Base-by-base conservation (phyloP, 768 basidiomycete genomes). In the Heimioporus sp. region DNA sequence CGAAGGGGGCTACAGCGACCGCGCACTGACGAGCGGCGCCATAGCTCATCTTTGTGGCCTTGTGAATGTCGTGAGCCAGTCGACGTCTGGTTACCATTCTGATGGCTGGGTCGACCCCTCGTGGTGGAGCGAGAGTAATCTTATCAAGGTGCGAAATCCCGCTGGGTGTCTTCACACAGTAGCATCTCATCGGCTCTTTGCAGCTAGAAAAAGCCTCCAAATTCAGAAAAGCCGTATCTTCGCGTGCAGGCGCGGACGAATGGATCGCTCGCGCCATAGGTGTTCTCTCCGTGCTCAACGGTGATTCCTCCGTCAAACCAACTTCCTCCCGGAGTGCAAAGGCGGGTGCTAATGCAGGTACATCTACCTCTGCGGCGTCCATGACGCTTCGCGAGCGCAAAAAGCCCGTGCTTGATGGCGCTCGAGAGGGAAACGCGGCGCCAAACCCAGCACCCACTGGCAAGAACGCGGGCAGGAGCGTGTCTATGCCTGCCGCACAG, bases 1-100 rank as follows among this genome's bases (percentile, higher is more conserved):
- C 1, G 96, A 99, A 71, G 96, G 96, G 1, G 96, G 95, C 1
- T 98, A 98, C 63, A 91, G 90, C 59, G 93, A 98, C 66, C 79
- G 87, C 7, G 94, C 96, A 0, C 74, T 98, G 49, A 83, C 76
- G 7, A 92, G 89, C 55, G 96, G 89, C 0, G 79, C 86, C 0
- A 82, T 93, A 80, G 89, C 92, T 0, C 89, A 93, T 65, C 67
- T 96, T 2, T 72, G 73, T 8, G 95, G 94, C 5, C 70, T 98
- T 19, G 75, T 73, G 2, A 65, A 57, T 43, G 16, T 45, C 21
- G 24, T 47, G 16, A 43, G 49, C 20, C 34, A 47, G 28, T 12
- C 19, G 2, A 6, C 9, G 3, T 10, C 7, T 5, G 31, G 36
- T 1, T 19, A 41, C 8, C 9, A 10, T 36, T 36, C 34, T 1